Evolutionary conservation across 1,139 yeast species (phyloP), one percentile per base, ranked within the genome.

Genomic region (Saccharomyces hybrid): DNA sequence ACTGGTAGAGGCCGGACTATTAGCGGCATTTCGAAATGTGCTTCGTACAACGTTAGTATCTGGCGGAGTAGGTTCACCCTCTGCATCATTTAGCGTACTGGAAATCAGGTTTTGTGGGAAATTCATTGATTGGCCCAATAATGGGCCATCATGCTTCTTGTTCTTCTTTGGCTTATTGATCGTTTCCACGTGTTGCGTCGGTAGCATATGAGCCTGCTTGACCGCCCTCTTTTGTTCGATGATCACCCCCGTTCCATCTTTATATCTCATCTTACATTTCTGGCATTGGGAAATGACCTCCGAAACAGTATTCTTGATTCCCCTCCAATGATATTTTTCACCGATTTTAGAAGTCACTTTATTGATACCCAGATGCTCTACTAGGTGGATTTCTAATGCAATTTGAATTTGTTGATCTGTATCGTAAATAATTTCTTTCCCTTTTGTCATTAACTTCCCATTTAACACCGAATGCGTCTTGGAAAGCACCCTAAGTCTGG

Each of bases 261-360:
- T 69, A 27, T 67, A 64, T 47, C 73, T 67, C 56, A 78, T 80
- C 51, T 88, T 77, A 70, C 98, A 91, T 54, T 82, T 85, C 1
- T 79, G 75, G 67, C 99, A 91, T 56, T 83, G 80, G 56, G 85
- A 78, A 51, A 91, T 84, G 1, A 89, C 95, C 44, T 83, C 82
- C 0, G 87, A 84, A 0, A 88, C 96, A 0, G 96, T 89, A 58
- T 83, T 90, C 70, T 93, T 91, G 58, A 93, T 87, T 51, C 96
- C 80, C 1, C 90, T 81, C 97, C 98, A 93, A 68, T 89, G 96
- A 64, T 85, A 93, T 61, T 81, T 80, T 59, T 87, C 95, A 0
- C 95, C 80, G 25, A 93, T 82, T 41, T 79, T 73, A 0, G 93
- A 75, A 0, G 97, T 89, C 1, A 96, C 85, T 64, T 85, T 87